Base-by-base conservation (phyloP, 179 eudicot species). In the Spergularia azorica region DNA sequence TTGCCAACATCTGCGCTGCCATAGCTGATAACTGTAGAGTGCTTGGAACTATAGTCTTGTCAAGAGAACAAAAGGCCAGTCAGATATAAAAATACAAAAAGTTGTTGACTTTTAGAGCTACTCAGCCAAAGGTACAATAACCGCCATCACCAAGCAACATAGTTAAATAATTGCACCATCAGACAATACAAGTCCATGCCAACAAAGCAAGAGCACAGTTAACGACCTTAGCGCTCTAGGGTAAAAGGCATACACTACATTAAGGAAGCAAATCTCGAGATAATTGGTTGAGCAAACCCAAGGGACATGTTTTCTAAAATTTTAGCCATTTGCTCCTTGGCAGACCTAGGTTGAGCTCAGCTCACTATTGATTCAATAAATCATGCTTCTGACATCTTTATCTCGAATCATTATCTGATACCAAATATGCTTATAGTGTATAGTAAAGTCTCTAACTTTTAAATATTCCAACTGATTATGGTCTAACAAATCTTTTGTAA, bases 31-130 rank as follows among this genome's bases (percentile, higher is more conserved):
- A 67, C 83, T 95, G 99, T 83, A 95, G 83, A 73, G 89, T 70
- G 80, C 94, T 83, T n/a, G 99, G 99, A 56, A 93, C 92, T 71
- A 81, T 86, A 9, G 97, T 86, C 98, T 14, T 95, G 92, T 76
- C 73, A 76, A 14, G 73, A 66, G 60, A 74, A 70, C 56, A 75
- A 75, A 54, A n/a, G 17, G 59, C n/a, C 1, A 55, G 38, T 71
- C 26, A 72, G 18, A 72, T 14, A 51, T 43, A 58, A 58, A 48
- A 32, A 55, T 55, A 56, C 9, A 36, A 71, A 36, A 55, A 36
- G n/a, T 20, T 54, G 43, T 9, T 70, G 36, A 8, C 59, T 21
- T 18, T 26, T 14, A 50, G 32, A 13, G 50, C 72, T 51, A 69
- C 18, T 55, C 21, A 32, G 12, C 20, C 32, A 56, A 18, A 32